Conservation (phyloP, 345 rosid species). For the Salix arbutifolia region DNA sequence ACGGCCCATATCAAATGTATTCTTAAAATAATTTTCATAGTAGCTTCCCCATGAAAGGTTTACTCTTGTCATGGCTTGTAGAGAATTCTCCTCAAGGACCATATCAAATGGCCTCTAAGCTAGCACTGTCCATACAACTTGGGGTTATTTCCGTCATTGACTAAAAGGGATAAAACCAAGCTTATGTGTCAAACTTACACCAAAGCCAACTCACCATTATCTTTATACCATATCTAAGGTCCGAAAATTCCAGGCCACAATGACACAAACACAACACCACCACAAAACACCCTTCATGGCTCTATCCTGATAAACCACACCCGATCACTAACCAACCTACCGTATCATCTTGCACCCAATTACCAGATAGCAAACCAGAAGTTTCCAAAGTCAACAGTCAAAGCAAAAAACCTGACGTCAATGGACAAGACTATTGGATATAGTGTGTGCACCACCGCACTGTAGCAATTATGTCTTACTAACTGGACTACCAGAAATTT, state of each 20-base stretch:
- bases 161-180: constrained; percentile 17
- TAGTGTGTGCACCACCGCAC: background rate
- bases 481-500: constrained; percentile 12
- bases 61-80: background rate
- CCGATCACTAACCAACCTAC: background rate
- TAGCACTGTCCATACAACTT: background rate
- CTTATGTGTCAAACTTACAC: constrained; percentile 23
- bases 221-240: constrained; percentile 27
- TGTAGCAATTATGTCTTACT: background rate
- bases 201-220: constrained; percentile 30
- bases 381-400: background rate
- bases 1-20: background rate
- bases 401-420: background rate
- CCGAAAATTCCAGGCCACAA: constrained; percentile 5
- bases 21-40: no score
- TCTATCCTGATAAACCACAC: background rate
- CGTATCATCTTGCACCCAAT: background rate
- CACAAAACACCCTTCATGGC: background rate
- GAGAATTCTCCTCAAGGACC: background rate
- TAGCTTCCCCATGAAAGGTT: background rate
- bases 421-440: background rate
- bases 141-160: constrained; percentile 19
- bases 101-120: background rate
- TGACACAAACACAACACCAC: background rate
- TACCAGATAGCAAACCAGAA: background rate